A percentile compares a stretch with the other conserved stretches of the same genome.
These are phyloP conservation scores for Davidsoniella eucalypti DNA, from an alignment of 2,329 filamentous ascomycete species.

Conservation along the genomic window DNA sequence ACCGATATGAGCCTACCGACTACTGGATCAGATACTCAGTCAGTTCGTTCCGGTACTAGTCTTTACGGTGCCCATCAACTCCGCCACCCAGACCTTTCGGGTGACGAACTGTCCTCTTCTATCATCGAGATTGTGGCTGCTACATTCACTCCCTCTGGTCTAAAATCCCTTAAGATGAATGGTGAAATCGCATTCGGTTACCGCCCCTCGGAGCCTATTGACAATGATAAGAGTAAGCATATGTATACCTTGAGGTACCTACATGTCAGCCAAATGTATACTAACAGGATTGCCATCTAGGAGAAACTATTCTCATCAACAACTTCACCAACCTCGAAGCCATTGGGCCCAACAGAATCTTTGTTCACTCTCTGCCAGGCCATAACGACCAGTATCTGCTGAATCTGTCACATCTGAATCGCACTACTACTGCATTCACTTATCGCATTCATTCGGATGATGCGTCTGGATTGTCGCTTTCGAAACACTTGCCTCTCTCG, in stretches of 20 bases:
- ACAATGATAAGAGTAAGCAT: slow-evolving; percentile 29
- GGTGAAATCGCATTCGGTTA: slow-evolving; percentile 84
- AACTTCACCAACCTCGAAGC: slow-evolving; percentile 80
- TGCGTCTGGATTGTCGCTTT: slow-evolving; percentile 26
- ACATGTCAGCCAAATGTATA: background rate
- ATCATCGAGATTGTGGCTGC: slow-evolving; percentile 85
- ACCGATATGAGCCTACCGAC: slow-evolving; percentile 43
- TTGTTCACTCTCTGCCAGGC: slow-evolving; percentile 49
- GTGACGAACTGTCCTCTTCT: slow-evolving; percentile 69
- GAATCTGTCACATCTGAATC: slow-evolving; percentile 53
- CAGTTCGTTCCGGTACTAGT: slow-evolving; percentile 76
- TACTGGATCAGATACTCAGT: slow-evolving; percentile 64
- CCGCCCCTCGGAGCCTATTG: slow-evolving; percentile 36
- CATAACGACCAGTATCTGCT: slow-evolving; percentile 67
- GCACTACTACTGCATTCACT: slow-evolving; percentile 72
- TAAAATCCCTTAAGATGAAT: slow-evolving; percentile 57
- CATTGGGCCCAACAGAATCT: slow-evolving; percentile 84
- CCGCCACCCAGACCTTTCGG: slow-evolving; percentile 67
- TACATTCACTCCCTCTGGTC: slow-evolving; percentile 56
- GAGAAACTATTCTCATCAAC: slow-evolving; percentile 63
- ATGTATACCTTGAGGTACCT: slow-evolving; percentile 2
- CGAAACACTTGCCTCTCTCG: slow-evolving; percentile 51
- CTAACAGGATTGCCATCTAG: slow-evolving; percentile 22
- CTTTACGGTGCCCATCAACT: slow-evolving; percentile 51
- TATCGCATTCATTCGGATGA: slow-evolving; percentile 70